phyloP scores from a whole-genome alignment of 2,329 filamentous ascomycete genomes.

The Pezicula carpinea region DNA sequence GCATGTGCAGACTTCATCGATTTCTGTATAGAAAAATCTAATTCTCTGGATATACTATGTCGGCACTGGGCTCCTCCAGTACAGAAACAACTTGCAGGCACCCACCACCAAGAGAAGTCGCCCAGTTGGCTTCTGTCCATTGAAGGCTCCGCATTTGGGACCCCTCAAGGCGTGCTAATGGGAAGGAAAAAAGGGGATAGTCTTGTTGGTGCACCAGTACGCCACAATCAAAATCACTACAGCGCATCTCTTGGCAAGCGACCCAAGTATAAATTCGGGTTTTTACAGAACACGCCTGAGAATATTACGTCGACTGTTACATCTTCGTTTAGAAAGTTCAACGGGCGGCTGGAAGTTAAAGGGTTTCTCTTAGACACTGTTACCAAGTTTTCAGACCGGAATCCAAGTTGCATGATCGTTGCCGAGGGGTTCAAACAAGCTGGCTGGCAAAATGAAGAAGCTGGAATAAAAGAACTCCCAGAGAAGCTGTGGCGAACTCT shows the following conservation, averaged over 20 bases:
- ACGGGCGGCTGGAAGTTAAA: slow-evolving; percentile 5
- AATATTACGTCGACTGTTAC: background rate
- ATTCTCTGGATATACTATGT: slow-evolving; percentile 18
- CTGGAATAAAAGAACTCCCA: background rate
- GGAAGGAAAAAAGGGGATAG: slow-evolving; percentile 16
- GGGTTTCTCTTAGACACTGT: slow-evolving; percentile 9
- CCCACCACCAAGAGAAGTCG: slow-evolving; percentile 1
- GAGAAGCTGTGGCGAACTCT: slow-evolving; percentile 18
- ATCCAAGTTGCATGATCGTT: slow-evolving; percentile 6
- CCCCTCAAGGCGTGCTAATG: background rate
- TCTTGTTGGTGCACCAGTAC: slow-evolving; percentile 11
- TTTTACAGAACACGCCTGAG: background rate
- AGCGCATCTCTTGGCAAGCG: slow-evolving; percentile 8
- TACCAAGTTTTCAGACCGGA: slow-evolving; percentile 2
- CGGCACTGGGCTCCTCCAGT: slow-evolving; percentile 16
- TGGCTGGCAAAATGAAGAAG: slow-evolving; percentile 6
- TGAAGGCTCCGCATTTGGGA: slow-evolving; percentile 10
- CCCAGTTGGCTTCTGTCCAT: slow-evolving; percentile 17
- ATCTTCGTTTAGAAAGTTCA: background rate
- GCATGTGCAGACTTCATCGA: slow-evolving; percentile 20
- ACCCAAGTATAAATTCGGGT: slow-evolving; percentile 5
- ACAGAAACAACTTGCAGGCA: background rate
- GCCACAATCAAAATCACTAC: slow-evolving; percentile 11
- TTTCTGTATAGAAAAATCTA: slow-evolving; percentile 17
- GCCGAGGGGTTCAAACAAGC: slow-evolving; percentile 6